Conservation (phyloP, 805 yeast genomes). For the Teunomyces panamensis region DNA sequence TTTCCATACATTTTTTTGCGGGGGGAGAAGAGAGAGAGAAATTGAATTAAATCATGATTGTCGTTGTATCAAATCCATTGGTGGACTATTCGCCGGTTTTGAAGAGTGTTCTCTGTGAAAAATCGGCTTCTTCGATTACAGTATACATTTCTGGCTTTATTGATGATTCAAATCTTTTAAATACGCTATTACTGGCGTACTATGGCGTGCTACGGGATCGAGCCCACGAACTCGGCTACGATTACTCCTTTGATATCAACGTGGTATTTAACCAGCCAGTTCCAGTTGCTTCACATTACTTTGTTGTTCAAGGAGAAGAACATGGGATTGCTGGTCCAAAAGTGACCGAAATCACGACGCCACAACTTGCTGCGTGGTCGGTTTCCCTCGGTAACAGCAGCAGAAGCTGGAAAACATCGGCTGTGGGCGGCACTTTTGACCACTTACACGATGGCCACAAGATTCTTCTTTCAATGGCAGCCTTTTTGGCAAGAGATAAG, state of each 20-base stretch:
- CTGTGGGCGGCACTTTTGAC: slow-evolving; percentile 97
- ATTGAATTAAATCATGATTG: not conserved
- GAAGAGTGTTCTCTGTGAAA: slow-evolving; percentile 2
- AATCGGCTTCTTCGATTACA: slow-evolving; percentile 14
- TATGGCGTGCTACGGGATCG: slow-evolving; percentile 26
- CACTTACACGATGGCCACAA: slow-evolving; percentile 96
- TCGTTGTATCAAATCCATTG: not conserved
- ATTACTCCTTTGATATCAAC: slow-evolving; percentile 27
- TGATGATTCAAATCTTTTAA: slow-evolving; percentile 20
- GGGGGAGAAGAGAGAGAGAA: too few relatives aligned
- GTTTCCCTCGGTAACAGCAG: not conserved
- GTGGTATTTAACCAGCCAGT: slow-evolving; percentile 22
- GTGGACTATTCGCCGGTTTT: slow-evolving; percentile 12
- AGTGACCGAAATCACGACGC: not conserved
- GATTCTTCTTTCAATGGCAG: slow-evolving; percentile 70
- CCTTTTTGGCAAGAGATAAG: slow-evolving; percentile 51
- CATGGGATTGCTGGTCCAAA: not conserved
- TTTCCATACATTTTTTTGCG: not conserved
- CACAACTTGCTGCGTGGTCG: not conserved
- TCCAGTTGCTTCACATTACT: not conserved
- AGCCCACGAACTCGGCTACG: slow-evolving; percentile 17
- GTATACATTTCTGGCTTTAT: slow-evolving; percentile 23
- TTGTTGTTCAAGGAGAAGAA: not conserved
- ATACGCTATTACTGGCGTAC: slow-evolving; percentile 23
- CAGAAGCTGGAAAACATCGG: slow-evolving; percentile 30